phyloP scores from a whole-genome alignment of 352 stramenopile species.

The Globisporangium spiculum region DNA sequence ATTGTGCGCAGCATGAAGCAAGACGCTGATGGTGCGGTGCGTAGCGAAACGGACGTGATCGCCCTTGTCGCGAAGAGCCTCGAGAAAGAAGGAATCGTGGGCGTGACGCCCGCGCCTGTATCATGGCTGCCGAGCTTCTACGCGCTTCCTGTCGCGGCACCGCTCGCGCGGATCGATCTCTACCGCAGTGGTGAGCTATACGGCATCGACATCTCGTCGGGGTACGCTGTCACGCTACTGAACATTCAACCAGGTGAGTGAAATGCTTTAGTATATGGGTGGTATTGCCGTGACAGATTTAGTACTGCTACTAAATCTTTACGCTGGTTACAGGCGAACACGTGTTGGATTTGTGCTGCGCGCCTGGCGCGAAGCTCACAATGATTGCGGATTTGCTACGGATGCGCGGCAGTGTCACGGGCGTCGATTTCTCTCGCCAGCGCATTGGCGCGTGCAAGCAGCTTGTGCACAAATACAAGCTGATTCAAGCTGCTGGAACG shows the following conservation, averaged over 20 bases:
- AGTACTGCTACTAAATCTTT: background rate
- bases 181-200: conserved; percentile 65
- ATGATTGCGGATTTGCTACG: conserved; percentile 85
- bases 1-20: conserved; percentile 12
- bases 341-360: conserved; percentile 94
- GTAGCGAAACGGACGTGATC: conserved; percentile 13
- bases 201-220: conserved; percentile 82
- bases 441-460: conserved; percentile 85
- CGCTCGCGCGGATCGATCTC: conserved; percentile 41
- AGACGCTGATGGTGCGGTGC: background rate
- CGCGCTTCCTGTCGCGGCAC: conserved; percentile 43
- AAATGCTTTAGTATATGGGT: background rate
- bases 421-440: conserved; percentile 86
- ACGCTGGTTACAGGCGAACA: conserved; percentile 40
- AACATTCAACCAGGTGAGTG: conserved; percentile 43
- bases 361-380: conserved; percentile 90
- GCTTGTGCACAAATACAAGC: conserved; percentile 92
- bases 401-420: conserved; percentile 62
- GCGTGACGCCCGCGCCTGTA: conserved; percentile 22
- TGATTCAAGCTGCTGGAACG: conserved; percentile 35
- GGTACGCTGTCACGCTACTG: conserved; percentile 64
- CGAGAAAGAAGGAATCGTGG: conserved; percentile 8
- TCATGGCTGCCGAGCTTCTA: conserved; percentile 65
- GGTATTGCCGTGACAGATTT: background rate
- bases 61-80: conserved; percentile 4